A percentile compares a stretch with the other conserved stretches of the same genome.
These are phyloP conservation scores for Elaeagnus macrophylla DNA, from an alignment of 306 rosid genomes.

Conservation along the genomic window DNA sequence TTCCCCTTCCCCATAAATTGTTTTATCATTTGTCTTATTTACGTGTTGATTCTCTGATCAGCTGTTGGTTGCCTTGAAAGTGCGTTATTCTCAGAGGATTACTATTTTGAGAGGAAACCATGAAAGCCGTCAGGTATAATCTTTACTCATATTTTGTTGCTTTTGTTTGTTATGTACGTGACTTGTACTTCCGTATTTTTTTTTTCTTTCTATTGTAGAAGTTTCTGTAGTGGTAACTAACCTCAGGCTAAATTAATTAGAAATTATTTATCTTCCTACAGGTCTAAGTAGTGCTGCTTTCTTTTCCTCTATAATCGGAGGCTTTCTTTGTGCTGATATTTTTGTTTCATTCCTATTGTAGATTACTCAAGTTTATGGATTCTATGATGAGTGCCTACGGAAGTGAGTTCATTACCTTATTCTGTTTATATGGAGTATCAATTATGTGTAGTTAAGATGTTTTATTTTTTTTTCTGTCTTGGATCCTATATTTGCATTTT, in stretches of 20 bases:
- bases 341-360: constrained; percentile 39
- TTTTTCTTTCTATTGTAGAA: neutral
- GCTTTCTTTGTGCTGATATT: constrained; percentile 2
- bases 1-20: neutral
- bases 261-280: too few relatives aligned
- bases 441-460: neutral
- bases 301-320: neutral
- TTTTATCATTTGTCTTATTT: constrained; percentile 9
- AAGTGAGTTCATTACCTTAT: constrained; percentile 52
- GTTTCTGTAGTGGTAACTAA: neutral
- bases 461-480: neutral
- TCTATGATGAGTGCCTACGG: constrained; percentile 89
- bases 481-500: neutral
- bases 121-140: constrained; percentile 93
- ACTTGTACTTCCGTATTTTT: neutral
- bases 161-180: neutral
- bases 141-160: constrained; percentile 4
- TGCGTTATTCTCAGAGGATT: constrained; percentile 80
- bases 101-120: constrained; percentile 97
- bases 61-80: constrained; percentile 95
- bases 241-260: too few relatives aligned
- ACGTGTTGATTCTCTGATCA: constrained; percentile 26
- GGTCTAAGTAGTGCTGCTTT: too few relatives aligned
- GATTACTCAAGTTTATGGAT: constrained; percentile 97
- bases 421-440: neutral